Evolutionary conservation across 768 basidiomycete species (phyloP), one percentile per base, ranked within the genome.

Genomic region (Agrocybe chaxingu): DNA sequence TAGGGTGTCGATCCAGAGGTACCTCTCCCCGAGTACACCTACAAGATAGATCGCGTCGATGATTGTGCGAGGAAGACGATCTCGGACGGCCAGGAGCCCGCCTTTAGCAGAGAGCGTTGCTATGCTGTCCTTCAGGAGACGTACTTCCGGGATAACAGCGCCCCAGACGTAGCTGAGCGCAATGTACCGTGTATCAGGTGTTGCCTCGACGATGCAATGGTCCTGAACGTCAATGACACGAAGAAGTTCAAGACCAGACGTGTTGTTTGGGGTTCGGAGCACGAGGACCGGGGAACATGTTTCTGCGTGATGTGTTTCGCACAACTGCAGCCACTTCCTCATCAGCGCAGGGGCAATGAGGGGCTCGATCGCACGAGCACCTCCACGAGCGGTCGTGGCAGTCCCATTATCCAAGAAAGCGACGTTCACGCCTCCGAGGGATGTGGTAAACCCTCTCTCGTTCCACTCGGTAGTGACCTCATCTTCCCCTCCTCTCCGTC

Each of bases 1-100:
- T 8, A 50, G 49, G 13, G 42, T 50, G 24, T 50, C 49, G 8
- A 50, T 43, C 49, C 49, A 50, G 3, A 50, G 42, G 36, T 50
- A 50, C 12, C 49, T 42, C n/a, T 50, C 49, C 10, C 42, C 42
- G 8, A 50, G 43, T 5, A 43, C 9, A 18, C 13, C 18, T 7
- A 45, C 42, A 13, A 50, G 39, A n/a, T 50, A 36, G 8, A 50
- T 50, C 0, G 49, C 49, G 24, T 50, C 42, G 8, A 9, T n/a
- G 18, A 50, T 50, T 10, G 49, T 44, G 24, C 12, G 43, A 3
- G 49, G 49, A 9, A 50, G 9, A 5, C 11, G 10, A 5, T 50
- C 12, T 8, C 24, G 41, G 9, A 50, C 5, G 10, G 8, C 11
- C 7, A 12, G 42, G 2, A 50, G 36, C 10, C 34, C 33, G 9